These are phyloP conservation scores for Calonectria ilicicola DNA, from an alignment of 2,329 filamentous ascomycete species.

Conservation along the genomic window DNA sequence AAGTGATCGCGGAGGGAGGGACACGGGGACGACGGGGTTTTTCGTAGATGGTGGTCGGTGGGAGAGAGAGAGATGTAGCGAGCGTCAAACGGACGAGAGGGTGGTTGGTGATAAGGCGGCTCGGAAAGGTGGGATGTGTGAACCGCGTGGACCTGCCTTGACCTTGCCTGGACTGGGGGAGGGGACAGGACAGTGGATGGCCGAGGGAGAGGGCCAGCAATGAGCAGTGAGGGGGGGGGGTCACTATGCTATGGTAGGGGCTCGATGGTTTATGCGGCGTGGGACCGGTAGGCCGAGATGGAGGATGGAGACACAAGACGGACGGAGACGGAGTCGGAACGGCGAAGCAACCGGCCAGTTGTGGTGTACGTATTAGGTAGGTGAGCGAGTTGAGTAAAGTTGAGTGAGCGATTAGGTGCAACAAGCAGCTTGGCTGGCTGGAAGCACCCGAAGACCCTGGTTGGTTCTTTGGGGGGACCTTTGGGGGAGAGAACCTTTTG, in stretches of 20 bases:
- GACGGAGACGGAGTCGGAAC: slow-evolving; percentile 8
- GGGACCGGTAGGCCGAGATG: background rate
- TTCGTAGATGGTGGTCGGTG: background rate
- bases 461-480: background rate
- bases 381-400: background rate
- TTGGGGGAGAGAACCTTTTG: slow-evolving; percentile 1
- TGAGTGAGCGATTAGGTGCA: slow-evolving; percentile 2
- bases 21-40: background rate
- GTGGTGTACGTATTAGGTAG: slow-evolving; percentile 14
- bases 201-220: background rate
- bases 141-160: slow-evolving; percentile 3
- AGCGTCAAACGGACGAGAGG: background rate
- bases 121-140: slow-evolving; percentile 12
- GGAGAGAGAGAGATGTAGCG: background rate
- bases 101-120: slow-evolving; percentile 17
- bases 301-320: background rate
- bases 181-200: background rate
- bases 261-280: slow-evolving; percentile 5
- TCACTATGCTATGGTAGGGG: slow-evolving; percentile 7
- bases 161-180: background rate
- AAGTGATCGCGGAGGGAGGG: background rate
- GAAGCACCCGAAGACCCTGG: slow-evolving; percentile 1
- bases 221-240: background rate
- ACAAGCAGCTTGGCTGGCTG: background rate
- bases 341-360: background rate